A percentile compares a stretch with the other conserved stretches of the same genome.
Evolutionary conservation across 805 yeast species (phyloP).

Genomic region (Cyberlindnera xylosilytica): DNA sequence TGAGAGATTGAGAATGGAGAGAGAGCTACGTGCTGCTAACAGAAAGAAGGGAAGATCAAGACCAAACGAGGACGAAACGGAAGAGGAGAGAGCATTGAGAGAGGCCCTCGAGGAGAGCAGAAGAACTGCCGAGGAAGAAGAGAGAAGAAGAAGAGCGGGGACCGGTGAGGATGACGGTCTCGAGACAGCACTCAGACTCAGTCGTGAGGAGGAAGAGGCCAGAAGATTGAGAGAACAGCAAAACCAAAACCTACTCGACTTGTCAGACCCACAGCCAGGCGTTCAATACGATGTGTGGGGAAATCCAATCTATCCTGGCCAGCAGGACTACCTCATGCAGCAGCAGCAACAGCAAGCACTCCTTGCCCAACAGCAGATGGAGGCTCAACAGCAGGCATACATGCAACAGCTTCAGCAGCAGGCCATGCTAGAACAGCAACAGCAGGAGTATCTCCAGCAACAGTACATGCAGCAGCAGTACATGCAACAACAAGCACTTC

Average conservation of each 20-base stretch:
- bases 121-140: conserved; percentile 82
- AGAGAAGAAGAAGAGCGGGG: conserved; percentile 50
- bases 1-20: conserved; percentile 71
- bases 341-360: conserved; percentile 31
- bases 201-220: conserved; percentile 74
- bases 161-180: conserved; percentile 45
- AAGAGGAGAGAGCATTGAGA: conserved; percentile 72
- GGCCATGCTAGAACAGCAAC: conserved; percentile 31
- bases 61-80: conserved; percentile 32
- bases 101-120: conserved; percentile 78
- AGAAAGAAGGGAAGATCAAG: conserved; percentile 38
- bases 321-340: conserved; percentile 12
- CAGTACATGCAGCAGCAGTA: conserved; percentile 32
- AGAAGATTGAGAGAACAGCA: conserved; percentile 45
- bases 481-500: conserved; percentile 9
- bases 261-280: conserved; percentile 35
- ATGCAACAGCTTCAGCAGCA: conserved; percentile 22
- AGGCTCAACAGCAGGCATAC: conserved; percentile 14
- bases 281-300: conserved; percentile 30
- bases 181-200: conserved; percentile 64
- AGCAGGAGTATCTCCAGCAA: conserved; percentile 35
- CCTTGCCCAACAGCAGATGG: conserved; percentile 28
- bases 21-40: conserved; percentile 40
- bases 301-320: conserved; percentile 26
- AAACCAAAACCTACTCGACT: conserved; percentile 49